Conservation (phyloP, 176 grass and related monocot genomes). For the Rhynchospora tenuis region DNA sequence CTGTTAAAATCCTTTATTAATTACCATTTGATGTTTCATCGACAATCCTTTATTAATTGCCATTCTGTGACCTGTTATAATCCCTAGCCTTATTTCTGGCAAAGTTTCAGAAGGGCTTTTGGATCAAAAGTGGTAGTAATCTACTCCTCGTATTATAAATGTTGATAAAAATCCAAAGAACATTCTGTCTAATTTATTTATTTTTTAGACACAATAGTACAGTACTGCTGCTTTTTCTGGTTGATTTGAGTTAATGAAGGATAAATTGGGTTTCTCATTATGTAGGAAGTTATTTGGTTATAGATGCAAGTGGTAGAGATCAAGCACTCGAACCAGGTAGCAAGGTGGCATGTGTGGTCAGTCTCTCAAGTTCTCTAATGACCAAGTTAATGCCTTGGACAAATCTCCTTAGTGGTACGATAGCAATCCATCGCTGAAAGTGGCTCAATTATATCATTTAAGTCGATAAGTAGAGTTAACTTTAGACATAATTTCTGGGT, state of each 20-base stretch:
- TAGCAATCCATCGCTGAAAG: background rate
- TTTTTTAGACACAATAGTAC: background rate
- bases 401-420: conserved; percentile 65
- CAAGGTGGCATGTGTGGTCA: conserved; percentile 68
- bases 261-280: background rate
- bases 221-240: background rate
- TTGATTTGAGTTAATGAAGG: background rate
- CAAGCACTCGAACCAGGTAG: conserved; percentile 83
- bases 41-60: conserved; percentile 56
- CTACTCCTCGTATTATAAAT: background rate
- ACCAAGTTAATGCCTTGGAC: conserved; percentile 52
- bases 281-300: conserved; percentile 70
- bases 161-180: background rate
- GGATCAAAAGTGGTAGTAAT: conserved; percentile 79
- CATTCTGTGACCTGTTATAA: conserved; percentile 40
- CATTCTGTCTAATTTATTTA: background rate
- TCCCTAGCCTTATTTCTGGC: conserved; percentile 87
- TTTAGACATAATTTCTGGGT: background rate
- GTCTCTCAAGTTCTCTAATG: conserved; percentile 67
- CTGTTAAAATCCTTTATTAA: background rate
- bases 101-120: conserved; percentile 93
- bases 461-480: background rate
- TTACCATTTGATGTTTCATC: background rate
- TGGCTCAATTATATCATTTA: background rate
- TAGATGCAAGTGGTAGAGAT: conserved; percentile 68